Evolutionary conservation across 176 grass and related monocot species (phyloP).

Genomic region (Phyllostachys edulis): DNA sequence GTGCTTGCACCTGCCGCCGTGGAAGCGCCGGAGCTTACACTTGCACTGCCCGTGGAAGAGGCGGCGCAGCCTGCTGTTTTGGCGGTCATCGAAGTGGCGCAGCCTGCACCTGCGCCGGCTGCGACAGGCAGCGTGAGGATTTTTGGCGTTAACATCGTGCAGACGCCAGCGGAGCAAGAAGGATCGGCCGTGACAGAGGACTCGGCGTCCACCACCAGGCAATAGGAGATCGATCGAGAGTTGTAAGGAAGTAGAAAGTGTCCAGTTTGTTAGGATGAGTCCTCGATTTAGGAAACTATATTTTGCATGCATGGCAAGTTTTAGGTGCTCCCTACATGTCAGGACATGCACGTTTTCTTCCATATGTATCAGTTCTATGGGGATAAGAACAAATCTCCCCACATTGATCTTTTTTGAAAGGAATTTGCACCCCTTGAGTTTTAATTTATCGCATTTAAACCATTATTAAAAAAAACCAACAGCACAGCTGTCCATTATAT

Average conservation of each 20-base stretch:
- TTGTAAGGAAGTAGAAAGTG: background rate
- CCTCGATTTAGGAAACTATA: background rate
- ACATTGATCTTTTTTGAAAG: too few relatives aligned
- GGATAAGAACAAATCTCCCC: too few relatives aligned
- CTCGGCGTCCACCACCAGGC: background rate
- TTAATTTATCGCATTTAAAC: too few relatives aligned
- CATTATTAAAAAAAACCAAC: too few relatives aligned
- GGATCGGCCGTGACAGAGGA: background rate
- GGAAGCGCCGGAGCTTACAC: background rate
- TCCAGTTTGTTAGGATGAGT: background rate
- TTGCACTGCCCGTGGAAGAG: background rate
- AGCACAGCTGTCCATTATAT: too few relatives aligned
- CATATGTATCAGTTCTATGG: too few relatives aligned
- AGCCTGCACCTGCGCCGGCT: background rate
- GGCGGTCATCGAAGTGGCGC: background rate
- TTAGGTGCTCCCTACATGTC: background rate
- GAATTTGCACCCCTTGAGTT: too few relatives aligned
- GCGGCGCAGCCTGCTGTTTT: background rate
- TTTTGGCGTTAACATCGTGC: conserved; percentile 32
- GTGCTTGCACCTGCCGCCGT: background rate
- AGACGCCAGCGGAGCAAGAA: background rate
- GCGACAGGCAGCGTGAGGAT: background rate
- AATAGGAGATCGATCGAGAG: background rate
- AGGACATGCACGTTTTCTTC: too few relatives aligned
- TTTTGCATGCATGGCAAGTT: background rate